These are phyloP conservation scores for Davidsoniella eucalypti DNA, from an alignment of 2,329 filamentous ascomycete species.

Conservation along the genomic window DNA sequence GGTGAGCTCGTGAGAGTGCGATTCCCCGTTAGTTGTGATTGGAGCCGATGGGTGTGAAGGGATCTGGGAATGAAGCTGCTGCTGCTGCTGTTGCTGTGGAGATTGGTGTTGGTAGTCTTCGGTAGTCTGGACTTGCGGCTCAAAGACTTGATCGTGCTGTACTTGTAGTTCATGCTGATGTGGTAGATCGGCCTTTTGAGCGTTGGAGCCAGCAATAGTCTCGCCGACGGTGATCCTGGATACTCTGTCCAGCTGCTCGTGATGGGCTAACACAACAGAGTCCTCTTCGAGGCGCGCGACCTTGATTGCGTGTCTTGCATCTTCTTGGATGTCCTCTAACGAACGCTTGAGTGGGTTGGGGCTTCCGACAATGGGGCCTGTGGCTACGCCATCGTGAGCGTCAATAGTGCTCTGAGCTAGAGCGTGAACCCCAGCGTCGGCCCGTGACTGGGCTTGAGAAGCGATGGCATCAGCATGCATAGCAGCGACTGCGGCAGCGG, in stretches of 20 bases:
- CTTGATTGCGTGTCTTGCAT: slow-evolving; percentile 6
- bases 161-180: slow-evolving; percentile 10
- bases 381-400: neutral
- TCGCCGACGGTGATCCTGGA: too few species aligned
- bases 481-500: slow-evolving; percentile 15
- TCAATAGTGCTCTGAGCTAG: neutral
- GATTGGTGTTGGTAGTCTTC: slow-evolving; percentile 1
- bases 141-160: slow-evolving; percentile 3
- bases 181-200: slow-evolving; percentile 16
- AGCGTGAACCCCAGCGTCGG: slow-evolving; percentile 9
- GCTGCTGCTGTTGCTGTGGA: neutral
- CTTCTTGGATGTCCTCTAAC: slow-evolving; percentile 19
- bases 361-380: slow-evolving; percentile 13
- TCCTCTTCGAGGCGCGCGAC: slow-evolving; percentile 8
- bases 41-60: slow-evolving; percentile 6
- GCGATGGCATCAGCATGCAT: slow-evolving; percentile 26
- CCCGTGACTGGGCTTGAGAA: slow-evolving; percentile 16
- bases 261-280: slow-evolving; percentile 8
- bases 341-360: slow-evolving; percentile 26
- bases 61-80: slow-evolving; percentile 1
- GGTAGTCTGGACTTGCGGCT: neutral
- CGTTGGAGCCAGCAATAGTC: too few species aligned
- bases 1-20: slow-evolving; percentile 1
- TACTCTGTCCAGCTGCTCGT: slow-evolving; percentile 14
- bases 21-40: neutral